A percentile compares a stretch with the other conserved stretches of the same genome.
Conservation (phyloP, 139 green algal genomes). For the Ulvella scutata region DNA sequence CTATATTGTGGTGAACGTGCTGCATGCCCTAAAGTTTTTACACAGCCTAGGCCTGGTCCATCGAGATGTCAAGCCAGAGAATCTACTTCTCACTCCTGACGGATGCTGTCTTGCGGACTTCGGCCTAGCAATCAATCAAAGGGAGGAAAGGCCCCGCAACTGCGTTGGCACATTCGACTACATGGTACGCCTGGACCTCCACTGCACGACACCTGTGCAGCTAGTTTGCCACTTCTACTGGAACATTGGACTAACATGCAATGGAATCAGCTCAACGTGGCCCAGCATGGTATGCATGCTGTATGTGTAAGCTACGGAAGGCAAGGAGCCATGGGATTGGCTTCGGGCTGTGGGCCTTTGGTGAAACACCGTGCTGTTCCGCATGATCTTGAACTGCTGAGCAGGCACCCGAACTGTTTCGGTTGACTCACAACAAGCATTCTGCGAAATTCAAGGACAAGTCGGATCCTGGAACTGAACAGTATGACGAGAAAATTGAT, state of each 20-base stretch:
- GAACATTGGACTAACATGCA: too few relatives aligned
- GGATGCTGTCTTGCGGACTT: neutral
- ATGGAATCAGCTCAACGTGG: too few relatives aligned
- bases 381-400: too few relatives aligned
- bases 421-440: neutral
- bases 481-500: neutral
- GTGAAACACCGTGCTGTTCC: too few relatives aligned
- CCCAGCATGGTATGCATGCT: too few relatives aligned
- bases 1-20: neutral
- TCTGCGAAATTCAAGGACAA: neutral
- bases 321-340: too few relatives aligned
- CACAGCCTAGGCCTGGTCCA: neutral
- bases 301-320: too few relatives aligned
- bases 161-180: constrained; percentile 1
- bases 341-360: too few relatives aligned
- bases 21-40: neutral
- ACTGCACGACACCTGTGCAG: too few relatives aligned
- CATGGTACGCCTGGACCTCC: neutral
- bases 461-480: neutral
- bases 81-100: neutral
- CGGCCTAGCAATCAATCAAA: neutral
- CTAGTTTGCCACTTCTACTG: too few relatives aligned
- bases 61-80: neutral
- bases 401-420: neutral
- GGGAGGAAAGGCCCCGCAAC: neutral